Evolutionary conservation across 257 asterid genomes (phyloP).

Genomic region (Solanum etuberosum): DNA sequence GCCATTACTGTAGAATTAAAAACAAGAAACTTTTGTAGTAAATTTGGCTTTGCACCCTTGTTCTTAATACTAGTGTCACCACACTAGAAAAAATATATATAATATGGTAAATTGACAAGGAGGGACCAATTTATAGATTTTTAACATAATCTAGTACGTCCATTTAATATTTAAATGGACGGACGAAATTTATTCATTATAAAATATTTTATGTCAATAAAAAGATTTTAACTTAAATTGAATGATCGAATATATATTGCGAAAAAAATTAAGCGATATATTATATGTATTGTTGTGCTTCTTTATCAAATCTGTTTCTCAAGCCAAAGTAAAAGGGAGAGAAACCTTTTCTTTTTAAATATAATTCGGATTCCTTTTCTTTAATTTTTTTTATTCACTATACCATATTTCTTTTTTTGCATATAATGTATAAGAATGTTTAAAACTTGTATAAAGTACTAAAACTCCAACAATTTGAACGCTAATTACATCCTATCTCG

Average conservation of each 20-base stretch:
- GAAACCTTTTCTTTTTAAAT: neutral
- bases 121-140: neutral
- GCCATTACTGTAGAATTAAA: neutral
- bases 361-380: neutral
- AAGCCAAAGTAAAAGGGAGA: neutral
- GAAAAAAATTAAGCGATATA: neutral
- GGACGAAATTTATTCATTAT: neutral
- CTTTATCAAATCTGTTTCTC: neutral
- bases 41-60: neutral
- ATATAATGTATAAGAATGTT: neutral
- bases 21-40: neutral
- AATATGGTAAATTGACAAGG: neutral
- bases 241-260: neutral
- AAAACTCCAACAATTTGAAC: neutral
- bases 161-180: neutral
- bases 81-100: neutral
- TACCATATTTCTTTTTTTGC: neutral
- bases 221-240: neutral
- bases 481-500: too few relatives aligned
- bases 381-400: neutral
- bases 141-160: neutral
- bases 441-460: neutral
- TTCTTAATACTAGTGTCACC: too few relatives aligned
- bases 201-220: neutral
- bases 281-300: neutral